Evolutionary conservation across 495 filamentous ascomycete species (phyloP).

Genomic region (Barbatosphaeria neglecta): DNA sequence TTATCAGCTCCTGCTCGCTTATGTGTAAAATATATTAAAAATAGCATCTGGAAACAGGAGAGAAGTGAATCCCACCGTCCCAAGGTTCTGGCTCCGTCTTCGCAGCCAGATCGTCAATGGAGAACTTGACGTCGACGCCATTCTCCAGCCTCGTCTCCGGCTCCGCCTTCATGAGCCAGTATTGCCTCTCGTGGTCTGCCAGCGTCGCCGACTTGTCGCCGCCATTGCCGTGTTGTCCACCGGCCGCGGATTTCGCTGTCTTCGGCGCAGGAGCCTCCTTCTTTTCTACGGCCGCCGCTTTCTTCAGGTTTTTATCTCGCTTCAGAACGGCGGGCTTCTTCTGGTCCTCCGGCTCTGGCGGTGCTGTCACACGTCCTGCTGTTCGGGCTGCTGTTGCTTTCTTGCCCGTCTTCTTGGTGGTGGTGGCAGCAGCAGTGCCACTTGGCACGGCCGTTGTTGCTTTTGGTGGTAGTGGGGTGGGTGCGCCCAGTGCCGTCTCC

Average conservation of each 20-base stretch:
- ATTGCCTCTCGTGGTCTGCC: constrained; percentile 32
- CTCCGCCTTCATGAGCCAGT: constrained; percentile 96
- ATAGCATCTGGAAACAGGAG: too few species aligned
- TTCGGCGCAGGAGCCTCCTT: too few species aligned
- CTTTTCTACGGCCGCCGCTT: too few species aligned
- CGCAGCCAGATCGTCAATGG: constrained; percentile 76
- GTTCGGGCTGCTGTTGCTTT: not conserved
- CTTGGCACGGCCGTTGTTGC: not conserved
- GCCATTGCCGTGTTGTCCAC: constrained; percentile 2
- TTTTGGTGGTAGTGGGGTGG: not conserved
- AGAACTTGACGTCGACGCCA: constrained; percentile 79
- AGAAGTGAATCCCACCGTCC: constrained; percentile 50
- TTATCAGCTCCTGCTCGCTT: too few species aligned
- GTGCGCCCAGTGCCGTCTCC: not conserved
- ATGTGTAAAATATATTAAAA: too few species aligned
- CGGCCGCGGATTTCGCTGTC: constrained; percentile 1
- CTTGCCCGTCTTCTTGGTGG: too few species aligned
- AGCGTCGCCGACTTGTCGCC: constrained; percentile 1
- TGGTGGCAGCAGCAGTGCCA: too few species aligned
- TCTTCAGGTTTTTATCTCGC: too few species aligned
- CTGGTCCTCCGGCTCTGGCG: not conserved
- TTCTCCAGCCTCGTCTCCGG: constrained; percentile 79
- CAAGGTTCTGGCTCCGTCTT: constrained; percentile 69
- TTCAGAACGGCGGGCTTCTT: not conserved
- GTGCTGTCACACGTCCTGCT: not conserved